Evolutionary conservation across 2,329 filamentous ascomycete species (phyloP).

Genomic region (Cercospora sp.): DNA sequence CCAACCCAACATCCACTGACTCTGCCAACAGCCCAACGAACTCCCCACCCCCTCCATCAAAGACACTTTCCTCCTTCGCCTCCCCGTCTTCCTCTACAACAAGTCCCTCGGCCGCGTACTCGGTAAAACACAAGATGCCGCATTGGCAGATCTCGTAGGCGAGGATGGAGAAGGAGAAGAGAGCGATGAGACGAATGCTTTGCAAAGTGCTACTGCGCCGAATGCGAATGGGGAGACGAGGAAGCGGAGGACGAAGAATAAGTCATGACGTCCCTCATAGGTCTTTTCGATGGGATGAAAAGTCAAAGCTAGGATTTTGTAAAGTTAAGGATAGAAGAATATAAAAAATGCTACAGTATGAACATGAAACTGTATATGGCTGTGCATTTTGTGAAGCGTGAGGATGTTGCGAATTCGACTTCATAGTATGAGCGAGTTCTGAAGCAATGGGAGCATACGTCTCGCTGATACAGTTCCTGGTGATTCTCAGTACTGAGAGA

Average conservation of each 20-base stretch:
- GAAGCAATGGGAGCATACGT: too few species aligned
- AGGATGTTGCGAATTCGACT: too few species aligned
- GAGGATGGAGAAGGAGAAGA: constrained; percentile 38
- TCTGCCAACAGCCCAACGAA: constrained; percentile 83
- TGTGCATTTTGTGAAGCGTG: too few species aligned
- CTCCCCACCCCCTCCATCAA: constrained; percentile 72
- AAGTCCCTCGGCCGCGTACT: constrained; percentile 47
- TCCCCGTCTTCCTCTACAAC: constrained; percentile 73
- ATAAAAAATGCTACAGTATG: not conserved
- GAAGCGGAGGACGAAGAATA: constrained; percentile 40
- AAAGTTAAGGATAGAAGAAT: not conserved
- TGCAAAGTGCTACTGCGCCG: constrained; percentile 45
- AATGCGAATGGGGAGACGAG: constrained; percentile 50
- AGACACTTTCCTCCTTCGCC: constrained; percentile 78
- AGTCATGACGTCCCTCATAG: too few species aligned
- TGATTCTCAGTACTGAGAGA: too few species aligned
- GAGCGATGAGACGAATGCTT: constrained; percentile 40
- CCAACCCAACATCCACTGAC: too few species aligned
- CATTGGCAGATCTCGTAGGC: constrained; percentile 27
- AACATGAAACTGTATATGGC: not conserved
- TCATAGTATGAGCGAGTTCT: too few species aligned
- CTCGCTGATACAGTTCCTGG: too few species aligned
- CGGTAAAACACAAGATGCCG: constrained; percentile 39
- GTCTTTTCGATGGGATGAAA: too few species aligned
- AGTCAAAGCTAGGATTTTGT: not conserved